A percentile compares a stretch with the other conserved stretches of the same genome.
These are phyloP conservation scores for Neoarthrinium moseri DNA, from an alignment of 2,329 filamentous ascomycete genomes.

Conservation along the genomic window DNA sequence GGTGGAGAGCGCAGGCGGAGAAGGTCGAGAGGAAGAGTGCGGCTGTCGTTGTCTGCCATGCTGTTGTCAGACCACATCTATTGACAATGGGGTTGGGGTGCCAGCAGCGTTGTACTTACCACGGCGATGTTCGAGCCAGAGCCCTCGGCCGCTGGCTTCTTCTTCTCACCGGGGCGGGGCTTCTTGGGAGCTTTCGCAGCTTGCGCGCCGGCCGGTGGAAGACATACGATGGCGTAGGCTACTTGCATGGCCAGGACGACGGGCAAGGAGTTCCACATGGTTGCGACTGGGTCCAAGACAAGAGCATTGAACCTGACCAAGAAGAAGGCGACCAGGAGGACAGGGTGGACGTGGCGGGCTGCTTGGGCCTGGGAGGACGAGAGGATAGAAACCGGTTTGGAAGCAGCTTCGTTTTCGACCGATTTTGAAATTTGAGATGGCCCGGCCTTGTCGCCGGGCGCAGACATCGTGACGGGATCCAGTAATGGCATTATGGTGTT, in stretches of 20 bases:
- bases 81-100: neutral
- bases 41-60: constrained; percentile 63
- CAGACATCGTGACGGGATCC: constrained; percentile 38
- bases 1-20: constrained; percentile 39
- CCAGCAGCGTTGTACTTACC: constrained; percentile 34
- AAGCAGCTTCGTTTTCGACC: constrained; percentile 22
- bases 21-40: constrained; percentile 55
- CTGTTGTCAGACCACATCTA: neutral
- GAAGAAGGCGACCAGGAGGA: constrained; percentile 64
- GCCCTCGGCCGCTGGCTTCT: constrained; percentile 42
- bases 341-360: constrained; percentile 67
- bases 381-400: constrained; percentile 37
- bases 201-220: constrained; percentile 58
- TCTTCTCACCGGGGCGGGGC: constrained; percentile 51
- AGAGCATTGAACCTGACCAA: constrained; percentile 63
- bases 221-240: constrained; percentile 59
- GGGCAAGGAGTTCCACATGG: constrained; percentile 61
- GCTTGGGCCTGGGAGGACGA: constrained; percentile 38
- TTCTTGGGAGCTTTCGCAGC: constrained; percentile 44
- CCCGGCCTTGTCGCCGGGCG: constrained; percentile 26
- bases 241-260: constrained; percentile 64
- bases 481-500: constrained; percentile 27
- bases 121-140: constrained; percentile 43
- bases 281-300: constrained; percentile 66
- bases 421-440: constrained; percentile 25